phyloP scores from a whole-genome alignment of 2,329 filamentous ascomycete species.

The Fusarium sulawesiense region DNA sequence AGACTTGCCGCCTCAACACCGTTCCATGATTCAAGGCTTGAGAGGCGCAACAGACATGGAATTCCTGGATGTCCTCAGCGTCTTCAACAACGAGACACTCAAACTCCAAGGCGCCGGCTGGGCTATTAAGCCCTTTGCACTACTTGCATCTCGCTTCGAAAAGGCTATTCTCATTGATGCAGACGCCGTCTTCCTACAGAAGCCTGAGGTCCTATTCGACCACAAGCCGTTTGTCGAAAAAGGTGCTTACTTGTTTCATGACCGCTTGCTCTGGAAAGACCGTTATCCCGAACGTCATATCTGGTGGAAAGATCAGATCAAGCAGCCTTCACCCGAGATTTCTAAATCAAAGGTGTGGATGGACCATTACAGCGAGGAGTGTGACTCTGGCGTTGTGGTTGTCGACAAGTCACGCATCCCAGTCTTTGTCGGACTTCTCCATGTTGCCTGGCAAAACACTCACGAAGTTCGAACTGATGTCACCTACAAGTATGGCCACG shows the following conservation, averaged over 20 bases:
- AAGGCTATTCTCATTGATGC: slow-evolving; percentile 54
- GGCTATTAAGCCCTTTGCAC: slow-evolving; percentile 56
- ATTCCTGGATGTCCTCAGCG: slow-evolving; percentile 48
- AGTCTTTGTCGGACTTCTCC: slow-evolving; percentile 54
- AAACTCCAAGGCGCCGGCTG: slow-evolving; percentile 48
- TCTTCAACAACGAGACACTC: slow-evolving; percentile 49
- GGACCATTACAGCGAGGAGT: slow-evolving; percentile 54
- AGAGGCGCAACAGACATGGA: slow-evolving; percentile 34
- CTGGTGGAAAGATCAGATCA: slow-evolving; percentile 54
- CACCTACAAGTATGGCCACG: slow-evolving; percentile 54
- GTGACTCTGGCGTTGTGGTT: slow-evolving; percentile 55
- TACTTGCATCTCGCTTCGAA: slow-evolving; percentile 51
- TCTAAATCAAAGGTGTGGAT: slow-evolving; percentile 52
- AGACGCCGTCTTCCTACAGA: slow-evolving; percentile 53
- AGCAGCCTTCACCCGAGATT: slow-evolving; percentile 48
- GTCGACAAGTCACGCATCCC: slow-evolving; percentile 52
- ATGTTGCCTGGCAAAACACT: slow-evolving; percentile 58
- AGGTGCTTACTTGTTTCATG: slow-evolving; percentile 55
- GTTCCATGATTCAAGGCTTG: slow-evolving; percentile 30
- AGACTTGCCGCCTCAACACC: slow-evolving; percentile 44
- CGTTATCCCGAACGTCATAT: slow-evolving; percentile 47
- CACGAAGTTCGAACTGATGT: slow-evolving; percentile 52
- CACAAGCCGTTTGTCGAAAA: slow-evolving; percentile 46
- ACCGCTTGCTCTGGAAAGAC: slow-evolving; percentile 52
- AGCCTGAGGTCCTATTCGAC: slow-evolving; percentile 49